Evolutionary conservation across 805 yeast species (phyloP).

Genomic region (Kodamaea nitidulidarum): DNA sequence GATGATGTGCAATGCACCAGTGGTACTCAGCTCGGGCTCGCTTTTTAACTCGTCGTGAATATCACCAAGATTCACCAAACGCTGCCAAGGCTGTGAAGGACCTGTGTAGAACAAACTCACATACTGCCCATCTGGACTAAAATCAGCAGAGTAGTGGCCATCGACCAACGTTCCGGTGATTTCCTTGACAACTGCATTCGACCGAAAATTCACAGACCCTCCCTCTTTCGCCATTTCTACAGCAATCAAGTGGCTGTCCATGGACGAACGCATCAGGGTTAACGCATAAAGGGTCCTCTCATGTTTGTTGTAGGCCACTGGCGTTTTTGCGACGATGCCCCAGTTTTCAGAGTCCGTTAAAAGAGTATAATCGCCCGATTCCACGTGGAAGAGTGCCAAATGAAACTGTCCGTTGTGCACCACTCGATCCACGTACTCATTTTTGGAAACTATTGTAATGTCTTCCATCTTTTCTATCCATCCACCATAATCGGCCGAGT

Average conservation of each 20-base stretch:
- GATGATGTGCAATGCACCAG: conserved; percentile 8
- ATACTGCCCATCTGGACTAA: conserved; percentile 22
- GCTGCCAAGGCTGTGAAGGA: conserved; percentile 25
- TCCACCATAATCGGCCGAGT: conserved; percentile 14
- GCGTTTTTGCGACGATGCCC: conserved; percentile 15
- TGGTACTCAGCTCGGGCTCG: conserved; percentile 3
- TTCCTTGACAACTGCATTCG: background rate
- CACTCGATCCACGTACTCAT: conserved; percentile 19
- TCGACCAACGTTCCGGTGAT: conserved; percentile 3
- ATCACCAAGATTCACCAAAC: conserved; percentile 17
- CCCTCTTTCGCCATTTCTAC: conserved; percentile 5
- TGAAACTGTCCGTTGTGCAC: conserved; percentile 16
- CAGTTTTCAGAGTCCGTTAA: conserved; percentile 10
- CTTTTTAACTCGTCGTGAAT: conserved; percentile 9
- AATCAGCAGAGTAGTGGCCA: conserved; percentile 15
- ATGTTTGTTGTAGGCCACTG: conserved; percentile 14
- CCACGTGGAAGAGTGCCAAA: conserved; percentile 18
- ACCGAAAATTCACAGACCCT: too few relatives aligned
- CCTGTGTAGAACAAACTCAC: conserved; percentile 18
- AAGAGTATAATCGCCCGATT: conserved; percentile 12
- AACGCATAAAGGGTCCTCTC: conserved; percentile 16
- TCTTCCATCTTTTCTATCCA: conserved; percentile 22
- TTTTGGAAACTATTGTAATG: conserved; percentile 11
- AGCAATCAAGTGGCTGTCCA: conserved; percentile 15
- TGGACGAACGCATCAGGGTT: conserved; percentile 14